A percentile compares a stretch with the other conserved stretches of the same genome.
Conservation (phyloP, 768 basidiomycete species). For the Lentinula raphanica region DNA sequence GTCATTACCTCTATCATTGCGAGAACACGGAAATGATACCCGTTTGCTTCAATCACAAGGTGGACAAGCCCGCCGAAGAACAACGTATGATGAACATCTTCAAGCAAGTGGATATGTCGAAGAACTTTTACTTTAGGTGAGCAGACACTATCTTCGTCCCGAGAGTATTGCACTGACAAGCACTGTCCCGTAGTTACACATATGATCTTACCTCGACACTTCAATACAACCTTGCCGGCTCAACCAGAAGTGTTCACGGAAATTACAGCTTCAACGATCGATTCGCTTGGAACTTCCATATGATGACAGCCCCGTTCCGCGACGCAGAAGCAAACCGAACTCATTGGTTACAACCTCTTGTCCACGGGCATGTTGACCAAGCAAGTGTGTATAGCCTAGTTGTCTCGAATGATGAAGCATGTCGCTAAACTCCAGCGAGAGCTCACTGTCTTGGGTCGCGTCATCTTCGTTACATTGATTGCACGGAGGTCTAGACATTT, state of each 20-base stretch:
- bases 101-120: constrained; percentile 96
- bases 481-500: constrained; percentile 92
- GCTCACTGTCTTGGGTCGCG: constrained; percentile 81
- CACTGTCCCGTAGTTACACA: constrained; percentile 63
- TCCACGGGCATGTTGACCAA: constrained; percentile 97
- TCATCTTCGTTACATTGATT: constrained; percentile 91
- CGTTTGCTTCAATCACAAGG: constrained; percentile 70
- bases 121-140: constrained; percentile 98
- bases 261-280: constrained; percentile 77
- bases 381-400: constrained; percentile 66
- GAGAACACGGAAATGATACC: constrained; percentile 85
- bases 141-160: no score
- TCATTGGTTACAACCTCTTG: constrained; percentile 85
- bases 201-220: constrained; percentile 97
- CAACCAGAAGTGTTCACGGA: constrained; percentile 36
- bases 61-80: constrained; percentile 87
- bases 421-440: constrained; percentile 42
- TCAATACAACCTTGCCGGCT: constrained; percentile 80
- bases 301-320: constrained; percentile 67
- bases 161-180: no score
- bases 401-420: not conserved
- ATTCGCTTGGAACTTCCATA: constrained; percentile 93
- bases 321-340: constrained; percentile 43
- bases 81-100: constrained; percentile 85
- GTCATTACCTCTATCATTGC: constrained; percentile 95